These are phyloP conservation scores for Epicoccum nigrum DNA, from an alignment of 2,329 filamentous ascomycete genomes.

Conservation along the genomic window DNA sequence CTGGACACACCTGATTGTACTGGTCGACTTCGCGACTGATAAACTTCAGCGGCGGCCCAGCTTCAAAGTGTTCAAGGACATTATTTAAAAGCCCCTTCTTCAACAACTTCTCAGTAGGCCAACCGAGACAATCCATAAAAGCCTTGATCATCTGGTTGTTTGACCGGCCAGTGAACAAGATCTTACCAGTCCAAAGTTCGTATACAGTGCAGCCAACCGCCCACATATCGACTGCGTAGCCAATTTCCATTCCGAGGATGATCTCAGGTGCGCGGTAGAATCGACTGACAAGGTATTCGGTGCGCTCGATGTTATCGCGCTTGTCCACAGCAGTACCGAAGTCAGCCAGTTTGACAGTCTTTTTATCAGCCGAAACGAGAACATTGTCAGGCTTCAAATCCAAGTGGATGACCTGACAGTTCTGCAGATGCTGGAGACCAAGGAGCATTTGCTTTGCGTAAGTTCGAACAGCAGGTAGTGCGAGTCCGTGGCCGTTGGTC, in stretches of 20 bases:
- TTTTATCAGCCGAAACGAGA: constrained; percentile 63
- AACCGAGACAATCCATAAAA: constrained; percentile 95
- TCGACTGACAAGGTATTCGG: constrained; percentile 92
- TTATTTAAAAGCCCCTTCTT: constrained; percentile 68
- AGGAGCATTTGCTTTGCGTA: constrained; percentile 96
- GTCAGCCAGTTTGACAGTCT: constrained; percentile 91
- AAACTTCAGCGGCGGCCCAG: constrained; percentile 74
- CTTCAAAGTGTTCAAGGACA: constrained; percentile 74
- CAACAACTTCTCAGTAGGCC: constrained; percentile 86
- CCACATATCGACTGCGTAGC: constrained; percentile 96
- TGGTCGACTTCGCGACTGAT: constrained; percentile 74
- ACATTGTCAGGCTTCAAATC: constrained; percentile 99
- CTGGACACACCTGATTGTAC: constrained; percentile 36
- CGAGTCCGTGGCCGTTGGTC: constrained; percentile 79
- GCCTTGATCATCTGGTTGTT: constrained; percentile 98
- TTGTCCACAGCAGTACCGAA: constrained; percentile 93
- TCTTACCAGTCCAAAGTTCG: constrained; percentile 96
- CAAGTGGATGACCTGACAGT: constrained; percentile 91
- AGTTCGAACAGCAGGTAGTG: constrained; percentile 80
- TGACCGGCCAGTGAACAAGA: constrained; percentile 90
- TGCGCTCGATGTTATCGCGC: constrained; percentile 82
- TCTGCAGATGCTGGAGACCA: constrained; percentile 83
- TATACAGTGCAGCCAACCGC: constrained; percentile 96
- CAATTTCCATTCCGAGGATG: constrained; percentile 94
- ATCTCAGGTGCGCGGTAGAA: constrained; percentile 98